Evolutionary conservation across 257 asterid species (phyloP), one percentile per base, ranked within the genome.

Genomic region (Ligustrum vulgare): DNA sequence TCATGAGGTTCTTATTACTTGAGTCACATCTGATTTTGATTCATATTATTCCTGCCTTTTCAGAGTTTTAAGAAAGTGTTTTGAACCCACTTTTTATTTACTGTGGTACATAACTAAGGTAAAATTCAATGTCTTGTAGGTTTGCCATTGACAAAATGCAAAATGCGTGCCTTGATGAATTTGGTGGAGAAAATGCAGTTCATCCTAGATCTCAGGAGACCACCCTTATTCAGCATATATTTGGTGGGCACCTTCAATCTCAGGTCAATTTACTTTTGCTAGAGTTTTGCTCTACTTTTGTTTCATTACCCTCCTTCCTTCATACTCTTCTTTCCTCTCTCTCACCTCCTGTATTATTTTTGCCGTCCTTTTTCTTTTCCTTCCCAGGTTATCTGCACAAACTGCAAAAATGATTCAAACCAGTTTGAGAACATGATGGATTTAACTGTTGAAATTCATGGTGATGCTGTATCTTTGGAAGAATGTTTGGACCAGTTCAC

Each of bases 121-220:
- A 72, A 69, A 60, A 23, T 82, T 58, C 4, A 67, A 7, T 77
- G 28, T 5, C 71, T 69, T 79, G 78, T 79, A 94, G 99, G 94
- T 91, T 94, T 88, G 98, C 97, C 73, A 94, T 94, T 69, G 99
- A 92, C 87, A 94, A 88, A 39, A 94, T 94, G 99, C 99, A 94
- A 76, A 92, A 93, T 69, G 94, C 83, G 64, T 92, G 99, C 88
- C 99, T 94, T 72, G 97, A 94, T 74, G 93, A 92, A 77, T 94
- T 87, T 79, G 99, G 99, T 77, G 99, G 99, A 73, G 99, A 94
- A 87, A 94, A 86, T 79, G 89, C 80, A 70, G 90, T 94, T 79
- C 96, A 80, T 77, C 97, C 96, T 49, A 85, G 82, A 73, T 89
- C 82, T 72, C 97, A 91, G 84, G 94, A 92, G 89, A 94, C 99